These are phyloP conservation scores for Lasiodiplodia theobromae DNA, from an alignment of 2,329 filamentous ascomycete genomes.

Conservation along the genomic window DNA sequence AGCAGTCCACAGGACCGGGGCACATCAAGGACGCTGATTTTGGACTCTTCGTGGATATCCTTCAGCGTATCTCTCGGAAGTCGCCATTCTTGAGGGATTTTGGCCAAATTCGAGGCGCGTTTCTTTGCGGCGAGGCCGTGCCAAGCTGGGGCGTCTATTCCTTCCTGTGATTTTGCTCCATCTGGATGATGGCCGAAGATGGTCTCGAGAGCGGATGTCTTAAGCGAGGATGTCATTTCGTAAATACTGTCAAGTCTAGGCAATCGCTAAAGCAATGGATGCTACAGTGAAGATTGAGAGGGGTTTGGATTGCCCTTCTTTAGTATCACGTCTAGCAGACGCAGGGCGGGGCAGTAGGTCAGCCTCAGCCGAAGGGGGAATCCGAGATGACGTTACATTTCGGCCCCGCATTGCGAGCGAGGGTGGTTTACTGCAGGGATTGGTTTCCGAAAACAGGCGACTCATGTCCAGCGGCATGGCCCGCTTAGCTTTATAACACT, in stretches of 20 bases:
- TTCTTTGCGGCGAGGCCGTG: slow-evolving; percentile 41
- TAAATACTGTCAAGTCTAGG: too few species aligned
- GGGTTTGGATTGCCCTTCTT: not conserved
- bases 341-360: not conserved
- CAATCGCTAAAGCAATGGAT: not conserved
- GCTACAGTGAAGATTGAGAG: not conserved
- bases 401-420: slow-evolving; percentile 23
- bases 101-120: slow-evolving; percentile 36
- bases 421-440: not conserved
- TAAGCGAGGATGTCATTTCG: not conserved
- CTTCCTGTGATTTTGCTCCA: slow-evolving; percentile 20
- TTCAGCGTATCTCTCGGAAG: not conserved
- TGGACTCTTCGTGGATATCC: slow-evolving; percentile 4
- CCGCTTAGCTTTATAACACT: not conserved
- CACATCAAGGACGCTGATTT: slow-evolving; percentile 20
- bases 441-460: not conserved
- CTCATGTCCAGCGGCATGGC: not conserved
- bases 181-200: not conserved
- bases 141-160: slow-evolving; percentile 35
- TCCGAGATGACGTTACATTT: slow-evolving; percentile 18
- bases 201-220: not conserved
- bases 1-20: slow-evolving; percentile 40
- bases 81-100: slow-evolving; percentile 35
- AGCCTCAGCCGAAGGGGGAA: slow-evolving; percentile 19
- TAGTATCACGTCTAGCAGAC: not conserved